phyloP scores from a whole-genome alignment of 176 grass and related monocot species.

The Canna indica region DNA sequence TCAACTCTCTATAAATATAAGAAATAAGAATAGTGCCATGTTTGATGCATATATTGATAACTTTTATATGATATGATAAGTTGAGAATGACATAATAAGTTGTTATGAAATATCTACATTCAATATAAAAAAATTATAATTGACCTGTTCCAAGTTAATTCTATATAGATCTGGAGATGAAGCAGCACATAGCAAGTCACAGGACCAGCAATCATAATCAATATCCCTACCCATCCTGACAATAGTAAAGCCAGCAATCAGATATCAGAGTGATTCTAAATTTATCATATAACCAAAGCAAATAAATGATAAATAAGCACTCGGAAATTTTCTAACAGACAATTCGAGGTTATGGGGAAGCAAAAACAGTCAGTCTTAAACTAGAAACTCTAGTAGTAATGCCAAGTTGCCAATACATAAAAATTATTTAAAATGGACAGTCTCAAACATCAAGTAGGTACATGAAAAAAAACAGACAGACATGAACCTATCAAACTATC shows the following conservation, averaged over 20 bases:
- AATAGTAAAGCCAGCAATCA: conserved; percentile 23
- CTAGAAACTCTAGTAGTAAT: too few relatives aligned
- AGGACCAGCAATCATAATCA: conserved; percentile 87
- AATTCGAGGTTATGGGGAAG: too few relatives aligned
- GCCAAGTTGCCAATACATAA: too few relatives aligned
- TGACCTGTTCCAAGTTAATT: conserved; percentile 67
- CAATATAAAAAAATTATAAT: not conserved
- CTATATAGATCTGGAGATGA: conserved; percentile 86
- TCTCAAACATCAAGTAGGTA: too few relatives aligned
- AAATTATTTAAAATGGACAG: too few relatives aligned
- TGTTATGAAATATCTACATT: not conserved
- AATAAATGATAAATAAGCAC: too few relatives aligned
- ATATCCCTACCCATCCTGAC: conserved; percentile 95
- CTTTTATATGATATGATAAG: not conserved
- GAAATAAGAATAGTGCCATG: not conserved
- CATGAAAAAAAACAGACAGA: too few relatives aligned
- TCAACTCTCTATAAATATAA: too few relatives aligned
- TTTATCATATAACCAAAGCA: too few relatives aligned
- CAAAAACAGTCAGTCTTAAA: too few relatives aligned
- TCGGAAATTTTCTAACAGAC: too few relatives aligned
- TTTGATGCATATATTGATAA: not conserved
- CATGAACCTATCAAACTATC: not conserved
- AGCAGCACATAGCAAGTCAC: conserved; percentile 85
- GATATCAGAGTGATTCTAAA: not conserved
- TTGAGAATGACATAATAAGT: not conserved